Evolutionary conservation across 164 flowering plant species (phyloP).

Genomic region (Berberis thunbergii): DNA sequence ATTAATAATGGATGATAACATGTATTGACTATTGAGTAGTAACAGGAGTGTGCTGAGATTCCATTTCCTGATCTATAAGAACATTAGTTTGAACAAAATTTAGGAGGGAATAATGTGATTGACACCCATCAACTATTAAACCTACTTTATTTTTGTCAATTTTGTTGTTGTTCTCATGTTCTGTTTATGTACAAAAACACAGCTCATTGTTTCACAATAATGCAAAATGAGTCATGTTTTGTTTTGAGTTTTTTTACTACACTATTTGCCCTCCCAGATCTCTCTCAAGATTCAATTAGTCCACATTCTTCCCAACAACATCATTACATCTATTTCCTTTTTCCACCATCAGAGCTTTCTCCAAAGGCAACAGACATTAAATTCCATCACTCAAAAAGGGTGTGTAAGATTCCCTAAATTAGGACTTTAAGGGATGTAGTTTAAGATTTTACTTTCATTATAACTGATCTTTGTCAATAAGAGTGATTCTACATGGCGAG

Average conservation of each 20-base stretch:
- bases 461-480: slow-evolving; percentile 19
- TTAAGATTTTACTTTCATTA: slow-evolving; percentile 18
- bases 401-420: slow-evolving; percentile 20
- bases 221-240: slow-evolving; percentile 28
- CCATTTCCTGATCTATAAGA: too few species aligned
- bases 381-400: slow-evolving; percentile 27
- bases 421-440: slow-evolving; percentile 13
- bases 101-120: neutral
- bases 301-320: slow-evolving; percentile 24
- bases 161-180: neutral
- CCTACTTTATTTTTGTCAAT: neutral
- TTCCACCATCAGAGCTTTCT: slow-evolving; percentile 25
- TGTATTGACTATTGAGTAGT: too few species aligned
- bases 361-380: slow-evolving; percentile 37
- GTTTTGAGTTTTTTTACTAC: slow-evolving; percentile 19
- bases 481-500: too few species aligned
- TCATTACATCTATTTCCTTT: slow-evolving; percentile 24
- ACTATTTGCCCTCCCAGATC: slow-evolving; percentile 5
- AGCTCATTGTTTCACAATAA: slow-evolving; percentile 44
- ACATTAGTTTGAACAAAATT: too few species aligned
- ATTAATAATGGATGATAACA: too few species aligned
- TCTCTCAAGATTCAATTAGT: slow-evolving; percentile 12
- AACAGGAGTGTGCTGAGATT: too few species aligned
- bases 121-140: slow-evolving; percentile 11
- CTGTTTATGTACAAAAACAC: slow-evolving; percentile 27